These are phyloP conservation scores for Nidularia sp. DNA, from an alignment of 768 basidiomycete species.

Conservation along the genomic window DNA sequence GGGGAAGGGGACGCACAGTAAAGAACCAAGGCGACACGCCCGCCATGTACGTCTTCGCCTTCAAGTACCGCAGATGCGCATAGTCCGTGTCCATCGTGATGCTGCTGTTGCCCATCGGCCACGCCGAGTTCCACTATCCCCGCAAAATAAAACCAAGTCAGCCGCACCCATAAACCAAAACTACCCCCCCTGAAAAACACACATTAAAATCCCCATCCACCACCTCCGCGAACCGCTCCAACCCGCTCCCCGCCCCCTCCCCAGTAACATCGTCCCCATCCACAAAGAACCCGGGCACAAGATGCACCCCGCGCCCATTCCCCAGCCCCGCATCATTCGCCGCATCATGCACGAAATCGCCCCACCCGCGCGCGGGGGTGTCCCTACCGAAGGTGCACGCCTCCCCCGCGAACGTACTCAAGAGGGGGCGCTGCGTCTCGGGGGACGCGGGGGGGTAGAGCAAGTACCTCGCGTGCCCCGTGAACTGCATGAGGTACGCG, in stretches of 20 bases:
- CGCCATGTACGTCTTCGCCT: slow-evolving; percentile 30
- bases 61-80: slow-evolving; percentile 18
- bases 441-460: slow-evolving; percentile 11
- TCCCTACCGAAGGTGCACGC: slow-evolving; percentile 46
- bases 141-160: background rate
- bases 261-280: slow-evolving; percentile 14
- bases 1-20: slow-evolving; percentile 27
- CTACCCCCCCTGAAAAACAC: slow-evolving; percentile 5
- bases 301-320: slow-evolving; percentile 29
- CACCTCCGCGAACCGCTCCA: slow-evolving; percentile 28
- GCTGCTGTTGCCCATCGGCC: slow-evolving; percentile 35
- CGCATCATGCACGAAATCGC: slow-evolving; percentile 20
- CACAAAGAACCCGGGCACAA: slow-evolving; percentile 57
- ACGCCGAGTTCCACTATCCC: slow-evolving; percentile 47
- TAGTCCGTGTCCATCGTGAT: slow-evolving; percentile 26
- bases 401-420: slow-evolving; percentile 53
- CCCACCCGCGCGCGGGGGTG: slow-evolving; percentile 40
- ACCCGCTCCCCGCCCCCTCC: slow-evolving; percentile 10
- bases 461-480: slow-evolving; percentile 36
- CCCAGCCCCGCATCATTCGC: background rate
- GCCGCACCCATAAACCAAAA: background rate
- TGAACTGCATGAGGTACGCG: slow-evolving; percentile 32
- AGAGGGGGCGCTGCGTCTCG: slow-evolving; percentile 28
- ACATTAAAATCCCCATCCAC: slow-evolving; percentile 53
- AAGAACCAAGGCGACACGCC: slow-evolving; percentile 67